Conservation (phyloP, 2,329 filamentous ascomycete genomes). For the Sclerotinia subarctica region DNA sequence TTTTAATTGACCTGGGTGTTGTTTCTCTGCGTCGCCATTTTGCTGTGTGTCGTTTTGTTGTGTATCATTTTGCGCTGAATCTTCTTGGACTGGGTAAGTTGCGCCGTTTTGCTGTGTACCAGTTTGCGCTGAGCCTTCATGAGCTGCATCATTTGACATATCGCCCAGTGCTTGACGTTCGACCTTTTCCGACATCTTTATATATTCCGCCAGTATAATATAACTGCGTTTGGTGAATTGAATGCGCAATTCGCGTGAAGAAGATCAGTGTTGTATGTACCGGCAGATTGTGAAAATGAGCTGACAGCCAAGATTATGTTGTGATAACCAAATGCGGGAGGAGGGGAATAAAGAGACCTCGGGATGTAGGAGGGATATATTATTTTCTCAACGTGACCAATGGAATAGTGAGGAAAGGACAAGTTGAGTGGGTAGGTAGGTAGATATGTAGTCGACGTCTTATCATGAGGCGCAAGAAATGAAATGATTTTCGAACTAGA, state of each 20-base stretch:
- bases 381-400: not conserved
- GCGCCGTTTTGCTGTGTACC: not conserved
- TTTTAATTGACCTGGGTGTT: slow-evolving; percentile 7
- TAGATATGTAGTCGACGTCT: not conserved
- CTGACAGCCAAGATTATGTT: slow-evolving; percentile 1
- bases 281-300: not conserved
- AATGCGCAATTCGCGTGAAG: not conserved
- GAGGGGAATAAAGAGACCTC: not conserved
- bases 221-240: not conserved
- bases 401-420: not conserved
- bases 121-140: not conserved
- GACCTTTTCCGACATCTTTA: slow-evolving; percentile 17
- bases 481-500: not conserved
- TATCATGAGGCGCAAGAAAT: not conserved
- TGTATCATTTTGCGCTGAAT: not conserved
- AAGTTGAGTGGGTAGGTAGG: not conserved
- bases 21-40: slow-evolving; percentile 12
- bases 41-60: not conserved
- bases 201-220: not conserved
- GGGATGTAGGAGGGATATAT: too few species aligned
- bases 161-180: slow-evolving; percentile 1
- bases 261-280: not conserved
- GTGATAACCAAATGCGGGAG: not conserved
- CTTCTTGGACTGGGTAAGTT: too few species aligned
- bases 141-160: not conserved